Evolutionary conservation across 208 protist species (phyloP).

Genomic region (Acanthamoeba rhysodes): DNA sequence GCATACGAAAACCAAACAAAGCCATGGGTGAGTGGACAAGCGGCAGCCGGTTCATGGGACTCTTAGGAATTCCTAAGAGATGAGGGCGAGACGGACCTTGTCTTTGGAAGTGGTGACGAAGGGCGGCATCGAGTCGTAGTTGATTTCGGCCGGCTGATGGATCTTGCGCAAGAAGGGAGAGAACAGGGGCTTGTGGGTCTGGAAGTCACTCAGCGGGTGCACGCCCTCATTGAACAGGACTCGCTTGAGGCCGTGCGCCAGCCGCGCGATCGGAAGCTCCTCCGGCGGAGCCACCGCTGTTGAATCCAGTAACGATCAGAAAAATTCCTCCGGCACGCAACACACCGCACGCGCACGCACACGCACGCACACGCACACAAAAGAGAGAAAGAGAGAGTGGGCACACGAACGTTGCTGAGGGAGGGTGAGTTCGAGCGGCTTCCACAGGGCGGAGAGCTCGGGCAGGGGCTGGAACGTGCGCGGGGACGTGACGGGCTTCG

Average conservation of each 20-base stretch:
- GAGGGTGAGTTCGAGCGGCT: not conserved
- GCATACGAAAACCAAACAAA: not conserved
- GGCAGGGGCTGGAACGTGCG: not conserved
- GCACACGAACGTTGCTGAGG: not conserved
- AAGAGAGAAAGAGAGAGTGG: no score
- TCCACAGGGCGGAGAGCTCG: not conserved
- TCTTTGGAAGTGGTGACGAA: conserved; percentile 77
- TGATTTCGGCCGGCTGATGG: conserved; percentile 76
- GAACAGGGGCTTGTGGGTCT: not conserved
- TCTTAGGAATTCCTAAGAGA: no score
- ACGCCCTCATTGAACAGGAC: conserved; percentile 48
- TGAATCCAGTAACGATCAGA: no score
- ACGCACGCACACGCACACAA: not conserved
- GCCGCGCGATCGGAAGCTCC: not conserved
- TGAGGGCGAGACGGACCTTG: not conserved
- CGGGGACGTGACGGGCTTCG: not conserved
- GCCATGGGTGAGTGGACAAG: no score
- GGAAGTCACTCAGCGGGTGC: conserved; percentile 10
- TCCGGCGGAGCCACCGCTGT: not conserved
- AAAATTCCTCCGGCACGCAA: no score
- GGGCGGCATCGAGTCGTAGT: conserved; percentile 68
- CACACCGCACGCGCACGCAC: no score
- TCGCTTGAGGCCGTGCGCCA: conserved; percentile 25
- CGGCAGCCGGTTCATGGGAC: no score
- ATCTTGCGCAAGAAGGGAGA: conserved; percentile 66